Evolutionary conservation across 1,139 yeast species (phyloP).

Genomic region (Geotrichum aggregatum): DNA sequence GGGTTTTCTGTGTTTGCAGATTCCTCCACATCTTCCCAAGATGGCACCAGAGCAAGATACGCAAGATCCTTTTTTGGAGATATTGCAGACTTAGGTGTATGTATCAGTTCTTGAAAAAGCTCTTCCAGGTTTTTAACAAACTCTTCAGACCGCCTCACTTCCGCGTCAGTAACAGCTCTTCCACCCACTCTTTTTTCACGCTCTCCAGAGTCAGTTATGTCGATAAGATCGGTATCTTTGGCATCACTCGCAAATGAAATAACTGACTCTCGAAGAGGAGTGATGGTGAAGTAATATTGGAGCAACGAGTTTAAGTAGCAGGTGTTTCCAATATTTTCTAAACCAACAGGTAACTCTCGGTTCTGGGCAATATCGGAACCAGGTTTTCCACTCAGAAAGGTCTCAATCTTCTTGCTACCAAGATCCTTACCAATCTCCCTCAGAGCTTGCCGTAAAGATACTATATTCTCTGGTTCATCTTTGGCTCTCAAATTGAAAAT

Average conservation of each 20-base stretch:
- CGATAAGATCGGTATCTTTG: slow-evolving; percentile 26
- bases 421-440: slow-evolving; percentile 35
- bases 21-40: slow-evolving; percentile 36
- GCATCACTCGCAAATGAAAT: slow-evolving; percentile 45
- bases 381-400: slow-evolving; percentile 28
- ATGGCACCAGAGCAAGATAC: slow-evolving; percentile 78
- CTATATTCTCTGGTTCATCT: slow-evolving; percentile 34
- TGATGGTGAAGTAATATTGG: slow-evolving; percentile 83
- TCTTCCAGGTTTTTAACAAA: slow-evolving; percentile 69
- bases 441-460: slow-evolving; percentile 37
- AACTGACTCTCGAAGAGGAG: slow-evolving; percentile 62
- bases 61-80: slow-evolving; percentile 83
- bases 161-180: slow-evolving; percentile 64
- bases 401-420: slow-evolving; percentile 28
- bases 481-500: slow-evolving; percentile 35
- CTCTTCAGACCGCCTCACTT: slow-evolving; percentile 74
- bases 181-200: slow-evolving; percentile 68
- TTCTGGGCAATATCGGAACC: slow-evolving; percentile 16
- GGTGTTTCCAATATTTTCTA: slow-evolving; percentile 91
- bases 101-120: slow-evolving; percentile 66
- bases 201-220: slow-evolving; percentile 5
- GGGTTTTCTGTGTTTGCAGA: background rate
- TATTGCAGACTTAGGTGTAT: slow-evolving; percentile 59
- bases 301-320: slow-evolving; percentile 86
- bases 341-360: slow-evolving; percentile 44